A percentile compares a stretch with the other conserved stretches of the same genome.
These are phyloP conservation scores for Seiridium cupressi DNA, from an alignment of 2,329 filamentous ascomycete genomes.

Conservation along the genomic window DNA sequence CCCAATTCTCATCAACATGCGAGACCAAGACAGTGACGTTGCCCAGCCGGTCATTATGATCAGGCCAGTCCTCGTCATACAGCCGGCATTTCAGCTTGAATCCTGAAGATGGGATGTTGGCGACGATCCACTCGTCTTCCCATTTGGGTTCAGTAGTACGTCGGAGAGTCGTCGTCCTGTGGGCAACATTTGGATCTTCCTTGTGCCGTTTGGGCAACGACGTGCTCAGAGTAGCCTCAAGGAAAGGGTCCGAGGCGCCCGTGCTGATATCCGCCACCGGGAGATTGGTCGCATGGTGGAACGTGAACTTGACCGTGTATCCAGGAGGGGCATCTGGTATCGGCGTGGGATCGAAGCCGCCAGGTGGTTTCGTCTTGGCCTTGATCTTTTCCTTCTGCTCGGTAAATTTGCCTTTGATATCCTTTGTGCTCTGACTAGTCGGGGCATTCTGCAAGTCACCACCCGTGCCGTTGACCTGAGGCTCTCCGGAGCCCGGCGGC, in stretches of 20 bases:
- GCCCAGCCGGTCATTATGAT: conserved; percentile 84
- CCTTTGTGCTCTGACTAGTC: conserved; percentile 11
- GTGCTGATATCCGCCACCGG: conserved; percentile 78
- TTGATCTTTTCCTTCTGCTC: conserved; percentile 37
- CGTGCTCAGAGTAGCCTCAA: conserved; percentile 73
- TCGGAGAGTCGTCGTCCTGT: conserved; percentile 75
- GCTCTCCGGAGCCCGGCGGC: conserved; percentile 1
- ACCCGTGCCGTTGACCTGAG: conserved; percentile 10
- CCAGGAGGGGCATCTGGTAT: conserved; percentile 72
- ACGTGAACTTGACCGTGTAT: conserved; percentile 81
- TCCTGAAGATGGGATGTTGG: conserved; percentile 77
- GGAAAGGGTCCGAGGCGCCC: conserved; percentile 79
- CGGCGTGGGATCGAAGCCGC: conserved; percentile 78
- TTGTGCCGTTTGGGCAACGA: conserved; percentile 74
- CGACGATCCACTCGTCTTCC: conserved; percentile 85
- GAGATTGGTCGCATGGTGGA: conserved; percentile 78
- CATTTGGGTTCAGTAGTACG: conserved; percentile 73
- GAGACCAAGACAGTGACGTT: conserved; percentile 73
- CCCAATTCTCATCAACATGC: conserved; percentile 63
- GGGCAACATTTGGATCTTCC: conserved; percentile 73
- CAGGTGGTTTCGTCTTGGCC: conserved; percentile 55
- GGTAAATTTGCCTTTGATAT: conserved; percentile 31
- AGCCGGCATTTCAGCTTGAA: conserved; percentile 83
- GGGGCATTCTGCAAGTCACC: conserved; percentile 9
- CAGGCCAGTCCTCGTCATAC: conserved; percentile 85